phyloP scores from a whole-genome alignment of 768 basidiomycete species.

The Boletus tomentosulus region DNA sequence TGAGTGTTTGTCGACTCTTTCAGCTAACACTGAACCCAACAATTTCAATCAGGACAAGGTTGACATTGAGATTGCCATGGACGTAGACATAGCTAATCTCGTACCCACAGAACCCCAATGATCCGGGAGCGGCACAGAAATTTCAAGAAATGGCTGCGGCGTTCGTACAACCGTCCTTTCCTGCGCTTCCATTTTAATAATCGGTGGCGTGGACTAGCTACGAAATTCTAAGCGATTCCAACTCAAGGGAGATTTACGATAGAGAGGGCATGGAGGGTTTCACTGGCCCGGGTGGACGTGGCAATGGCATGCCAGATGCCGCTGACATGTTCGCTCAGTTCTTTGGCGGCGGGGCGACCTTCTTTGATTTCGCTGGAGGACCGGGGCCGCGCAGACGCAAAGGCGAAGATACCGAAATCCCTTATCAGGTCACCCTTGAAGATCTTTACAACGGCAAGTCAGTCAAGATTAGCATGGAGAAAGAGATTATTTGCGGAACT shows the following conservation, averaged over 20 bases:
- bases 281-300: conserved; percentile 42
- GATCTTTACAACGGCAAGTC: conserved; percentile 91
- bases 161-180: conserved; percentile 41
- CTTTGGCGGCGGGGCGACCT: conserved; percentile 55
- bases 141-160: conserved; percentile 91
- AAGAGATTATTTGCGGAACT: conserved; percentile 67
- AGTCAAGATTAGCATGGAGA: conserved; percentile 86
- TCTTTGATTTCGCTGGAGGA: conserved; percentile 65
- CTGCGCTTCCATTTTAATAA: conserved; percentile 3
- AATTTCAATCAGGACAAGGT: conserved; percentile 60
- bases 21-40: neutral
- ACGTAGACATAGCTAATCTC: neutral
- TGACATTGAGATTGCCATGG: conserved; percentile 8
- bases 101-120: conserved; percentile 70
- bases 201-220: conserved; percentile 46
- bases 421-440: conserved; percentile 84
- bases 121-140: conserved; percentile 74
- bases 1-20: conserved; percentile 34
- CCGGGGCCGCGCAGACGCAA: conserved; percentile 44
- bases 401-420: conserved; percentile 70
- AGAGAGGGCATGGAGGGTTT: conserved; percentile 67
- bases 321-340: conserved; percentile 74
- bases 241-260: conserved; percentile 72
- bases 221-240: conserved; percentile 71
- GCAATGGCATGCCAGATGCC: conserved; percentile 46